These are phyloP conservation scores for Canariomyces notabilis DNA, from an alignment of 2,329 filamentous ascomycete species.

Conservation along the genomic window DNA sequence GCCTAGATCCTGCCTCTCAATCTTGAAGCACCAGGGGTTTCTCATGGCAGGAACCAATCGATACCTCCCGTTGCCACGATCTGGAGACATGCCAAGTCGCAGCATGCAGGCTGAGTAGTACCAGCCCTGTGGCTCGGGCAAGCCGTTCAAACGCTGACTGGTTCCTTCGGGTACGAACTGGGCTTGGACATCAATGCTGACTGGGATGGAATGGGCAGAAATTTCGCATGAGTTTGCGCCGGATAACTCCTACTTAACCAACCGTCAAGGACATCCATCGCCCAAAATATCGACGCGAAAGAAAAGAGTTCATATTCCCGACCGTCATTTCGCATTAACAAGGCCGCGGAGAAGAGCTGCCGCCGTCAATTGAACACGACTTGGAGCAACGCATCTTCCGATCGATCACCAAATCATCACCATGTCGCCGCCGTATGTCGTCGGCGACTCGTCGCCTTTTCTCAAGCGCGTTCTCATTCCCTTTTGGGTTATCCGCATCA, in stretches of 20 bases:
- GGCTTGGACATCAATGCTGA: too few species aligned
- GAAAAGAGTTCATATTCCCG: too few species aligned
- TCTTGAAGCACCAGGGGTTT: too few species aligned
- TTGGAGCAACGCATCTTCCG: neutral
- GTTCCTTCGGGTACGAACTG: too few species aligned
- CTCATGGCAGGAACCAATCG: too few species aligned
- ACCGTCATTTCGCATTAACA: neutral
- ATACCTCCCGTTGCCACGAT: neutral
- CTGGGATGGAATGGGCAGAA: too few species aligned
- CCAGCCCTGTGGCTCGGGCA: neutral
- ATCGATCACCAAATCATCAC: neutral
- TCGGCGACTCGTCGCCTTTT: conserved; percentile 33
- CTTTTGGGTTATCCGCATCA: conserved; percentile 32
- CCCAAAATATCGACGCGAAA: too few species aligned
- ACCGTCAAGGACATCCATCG: too few species aligned
- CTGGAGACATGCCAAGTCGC: neutral
- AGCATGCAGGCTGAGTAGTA: neutral
- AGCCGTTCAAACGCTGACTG: neutral
- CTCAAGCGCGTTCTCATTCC: conserved; percentile 33
- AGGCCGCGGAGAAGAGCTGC: neutral
- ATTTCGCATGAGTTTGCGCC: too few species aligned
- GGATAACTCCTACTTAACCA: too few species aligned
- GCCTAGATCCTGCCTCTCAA: too few species aligned
- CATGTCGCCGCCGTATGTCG: conserved; percentile 26
- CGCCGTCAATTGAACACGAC: neutral